Evolutionary conservation across 2,329 filamentous ascomycete species (phyloP).

Genomic region (Penicillium hordei): DNA sequence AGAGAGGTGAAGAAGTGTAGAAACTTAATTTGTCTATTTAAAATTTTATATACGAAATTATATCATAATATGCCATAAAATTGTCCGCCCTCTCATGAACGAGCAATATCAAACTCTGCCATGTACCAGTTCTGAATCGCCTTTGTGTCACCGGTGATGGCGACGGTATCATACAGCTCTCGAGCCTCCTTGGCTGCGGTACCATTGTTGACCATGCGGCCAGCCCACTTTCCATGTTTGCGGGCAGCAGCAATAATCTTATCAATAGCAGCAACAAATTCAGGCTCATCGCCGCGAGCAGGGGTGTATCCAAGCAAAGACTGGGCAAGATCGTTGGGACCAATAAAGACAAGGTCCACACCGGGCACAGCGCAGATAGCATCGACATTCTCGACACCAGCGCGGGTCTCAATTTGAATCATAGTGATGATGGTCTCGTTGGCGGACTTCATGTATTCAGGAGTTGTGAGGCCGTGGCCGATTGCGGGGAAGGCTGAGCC

Average conservation of each 20-base stretch:
- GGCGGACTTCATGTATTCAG: conserved; percentile 36
- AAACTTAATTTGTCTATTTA: neutral
- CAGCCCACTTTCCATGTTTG: conserved; percentile 65
- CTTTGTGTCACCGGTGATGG: conserved; percentile 49
- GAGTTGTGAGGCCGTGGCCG: conserved; percentile 34
- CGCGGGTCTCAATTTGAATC: conserved; percentile 43
- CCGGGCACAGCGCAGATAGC: conserved; percentile 41
- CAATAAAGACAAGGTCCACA: conserved; percentile 41
- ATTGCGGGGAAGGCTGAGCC: conserved; percentile 31
- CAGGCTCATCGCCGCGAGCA: conserved; percentile 54
- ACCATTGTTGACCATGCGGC: conserved; percentile 52
- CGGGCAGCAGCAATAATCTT: conserved; percentile 58
- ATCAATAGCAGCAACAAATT: conserved; percentile 60
- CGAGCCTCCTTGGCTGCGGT: conserved; percentile 42
- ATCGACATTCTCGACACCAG: conserved; percentile 43
- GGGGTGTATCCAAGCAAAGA: conserved; percentile 60
- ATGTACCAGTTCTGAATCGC: conserved; percentile 55
- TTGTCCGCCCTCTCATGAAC: conserved; percentile 27
- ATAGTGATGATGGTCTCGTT: conserved; percentile 37
- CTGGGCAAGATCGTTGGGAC: conserved; percentile 39
- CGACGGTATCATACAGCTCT: conserved; percentile 46
- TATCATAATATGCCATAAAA: neutral
- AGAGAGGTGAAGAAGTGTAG: no score
- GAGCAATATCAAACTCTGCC: conserved; percentile 42
- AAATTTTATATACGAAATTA: conserved; percentile 3